Percentiles rank a stretch among this genome's conserved stretches.
Conservation (phyloP, 148 eudicot genomes). For the Chenopodium quinoa region DNA sequence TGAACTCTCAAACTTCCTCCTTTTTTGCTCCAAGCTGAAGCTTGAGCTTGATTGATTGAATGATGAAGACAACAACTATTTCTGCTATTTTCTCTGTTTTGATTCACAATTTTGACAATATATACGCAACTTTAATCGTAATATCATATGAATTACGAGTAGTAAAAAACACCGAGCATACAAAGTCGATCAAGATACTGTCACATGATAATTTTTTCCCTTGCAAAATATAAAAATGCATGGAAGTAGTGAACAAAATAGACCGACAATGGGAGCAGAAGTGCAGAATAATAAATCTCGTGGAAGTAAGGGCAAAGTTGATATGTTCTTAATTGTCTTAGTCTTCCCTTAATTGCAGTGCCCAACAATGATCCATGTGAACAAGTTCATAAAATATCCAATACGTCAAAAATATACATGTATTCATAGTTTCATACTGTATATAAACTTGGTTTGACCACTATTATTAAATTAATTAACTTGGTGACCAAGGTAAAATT, state of each 20-base stretch:
- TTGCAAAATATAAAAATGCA: background rate
- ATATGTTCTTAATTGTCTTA: background rate
- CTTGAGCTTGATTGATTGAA: too few species aligned
- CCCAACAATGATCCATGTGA: background rate
- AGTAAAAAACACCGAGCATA: too few species aligned
- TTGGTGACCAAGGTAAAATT: constrained; percentile 5
- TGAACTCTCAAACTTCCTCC: too few species aligned
- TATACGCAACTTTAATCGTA: too few species aligned
- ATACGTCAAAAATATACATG: background rate
- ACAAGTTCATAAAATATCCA: background rate
- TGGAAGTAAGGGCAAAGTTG: background rate
- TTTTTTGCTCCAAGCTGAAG: too few species aligned
- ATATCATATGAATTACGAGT: too few species aligned
- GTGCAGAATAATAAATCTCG: background rate
- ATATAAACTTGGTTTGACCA: background rate
- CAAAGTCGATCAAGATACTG: too few species aligned
- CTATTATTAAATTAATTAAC: background rate
- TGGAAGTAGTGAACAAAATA: background rate
- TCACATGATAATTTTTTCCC: too few species aligned
- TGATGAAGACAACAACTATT: too few species aligned
- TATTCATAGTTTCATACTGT: too few species aligned
- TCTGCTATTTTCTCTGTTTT: too few species aligned
- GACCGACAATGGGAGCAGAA: background rate
- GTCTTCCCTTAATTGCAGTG: background rate
- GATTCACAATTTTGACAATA: too few species aligned